Base-by-base conservation (phyloP, 2,329 filamentous ascomycete genomes). In the Ceratocystiopsis minuta region DNA sequence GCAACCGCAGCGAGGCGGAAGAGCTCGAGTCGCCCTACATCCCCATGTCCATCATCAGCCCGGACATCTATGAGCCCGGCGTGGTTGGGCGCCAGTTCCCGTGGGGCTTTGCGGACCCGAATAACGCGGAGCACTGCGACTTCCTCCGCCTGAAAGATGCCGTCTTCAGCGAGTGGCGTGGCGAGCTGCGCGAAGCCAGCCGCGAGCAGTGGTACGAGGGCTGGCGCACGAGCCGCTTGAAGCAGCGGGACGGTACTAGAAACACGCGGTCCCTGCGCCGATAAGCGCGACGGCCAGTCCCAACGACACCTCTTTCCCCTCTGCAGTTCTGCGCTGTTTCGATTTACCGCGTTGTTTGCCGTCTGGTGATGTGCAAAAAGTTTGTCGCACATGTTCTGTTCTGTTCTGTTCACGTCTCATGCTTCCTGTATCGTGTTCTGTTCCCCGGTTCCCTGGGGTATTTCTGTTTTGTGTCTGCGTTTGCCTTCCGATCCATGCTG, bases 61-160 rank as follows among this genome's bases (percentile, higher is more conserved):
- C 90, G 0, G 90, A 98, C 57, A 72, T 83, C 36, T 93, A 96
- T 60, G 83, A 92, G 53, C 78, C 79, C 10, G 73, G 70, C 31
- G 67, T 82, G 15, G 64, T 93, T 46, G 90, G 90, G 37, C 81
- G 90, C 46, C 78, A 80, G 49, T 98, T 96, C 57, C 83, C 90
- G 0, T 98, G 90, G 90, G 90, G 90, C 7, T 92, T 95, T 52
- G 90, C 90, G 5, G 85, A 96, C 55, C 90, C 90, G 0, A 87
- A 90, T 64, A 79, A 96, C 53, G 69, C 78, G 28, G 75, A 82
- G 52, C 90, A 98, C 62, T 98, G 90, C 62, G 90, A 98, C 60
- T 98, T 95, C 58, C 67, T 81, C 43, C 79, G 80, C 47, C 70
- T 98, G 50, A 90, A 90, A 62, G 87, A 96, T 45, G 78, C 80